phyloP scores from a whole-genome alignment of 768 basidiomycete species.

The Saitozyma sp. region DNA sequence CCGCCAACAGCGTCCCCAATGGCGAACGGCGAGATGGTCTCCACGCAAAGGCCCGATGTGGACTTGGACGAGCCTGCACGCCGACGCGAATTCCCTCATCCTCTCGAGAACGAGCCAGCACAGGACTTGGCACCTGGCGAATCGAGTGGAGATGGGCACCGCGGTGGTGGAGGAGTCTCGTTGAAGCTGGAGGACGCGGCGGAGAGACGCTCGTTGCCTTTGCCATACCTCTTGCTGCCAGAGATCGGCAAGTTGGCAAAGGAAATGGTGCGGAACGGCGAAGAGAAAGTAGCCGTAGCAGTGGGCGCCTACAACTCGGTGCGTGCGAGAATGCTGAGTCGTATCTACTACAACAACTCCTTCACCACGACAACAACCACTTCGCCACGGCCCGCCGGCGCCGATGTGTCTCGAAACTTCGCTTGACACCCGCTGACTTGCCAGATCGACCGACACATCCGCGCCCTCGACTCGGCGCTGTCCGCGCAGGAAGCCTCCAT shows the following conservation, averaged over 20 bases:
- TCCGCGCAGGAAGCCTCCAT: constrained; percentile 47
- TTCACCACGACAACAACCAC: too few relatives aligned
- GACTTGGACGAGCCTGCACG: too few relatives aligned
- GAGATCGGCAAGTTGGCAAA: constrained; percentile 44
- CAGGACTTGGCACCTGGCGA: too few relatives aligned
- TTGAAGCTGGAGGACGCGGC: too few relatives aligned
- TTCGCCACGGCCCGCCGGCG: too few relatives aligned
- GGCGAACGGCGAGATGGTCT: too few relatives aligned
- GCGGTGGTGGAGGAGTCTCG: too few relatives aligned
- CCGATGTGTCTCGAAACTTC: background rate
- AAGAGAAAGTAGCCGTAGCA: constrained; percentile 52
- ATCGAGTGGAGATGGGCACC: too few relatives aligned
- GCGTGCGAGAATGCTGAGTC: constrained; percentile 11
- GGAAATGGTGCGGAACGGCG: constrained; percentile 47
- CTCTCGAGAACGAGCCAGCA: too few relatives aligned
- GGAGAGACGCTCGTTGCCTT: background rate
- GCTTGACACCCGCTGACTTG: too few relatives aligned
- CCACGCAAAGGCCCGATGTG: too few relatives aligned
- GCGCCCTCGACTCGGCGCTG: constrained; percentile 50
- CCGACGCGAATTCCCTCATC: too few relatives aligned
- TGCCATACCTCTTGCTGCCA: constrained; percentile 24
- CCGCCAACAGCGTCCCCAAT: background rate
- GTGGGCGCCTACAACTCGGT: constrained; percentile 51
- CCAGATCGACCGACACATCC: constrained; percentile 52
- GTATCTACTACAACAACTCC: background rate